phyloP scores from a whole-genome alignment of 2,329 filamentous ascomycete genomes.

The Aureobasidium namibiae region DNA sequence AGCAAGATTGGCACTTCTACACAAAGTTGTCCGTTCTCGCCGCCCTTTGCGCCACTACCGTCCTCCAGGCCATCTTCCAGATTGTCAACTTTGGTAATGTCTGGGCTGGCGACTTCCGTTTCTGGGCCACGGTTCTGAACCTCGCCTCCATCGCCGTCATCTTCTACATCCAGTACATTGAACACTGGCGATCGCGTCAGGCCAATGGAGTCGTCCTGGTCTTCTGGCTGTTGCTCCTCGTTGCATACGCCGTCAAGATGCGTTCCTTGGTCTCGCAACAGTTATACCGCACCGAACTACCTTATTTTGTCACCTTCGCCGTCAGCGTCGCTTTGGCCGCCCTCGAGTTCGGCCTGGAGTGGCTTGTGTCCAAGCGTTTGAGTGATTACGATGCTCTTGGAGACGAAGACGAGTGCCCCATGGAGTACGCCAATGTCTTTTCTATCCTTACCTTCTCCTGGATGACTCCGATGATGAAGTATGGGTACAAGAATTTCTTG shows the following conservation, averaged over 20 bases:
- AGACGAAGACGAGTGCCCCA: slow-evolving; percentile 63
- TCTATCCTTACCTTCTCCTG: slow-evolving; percentile 90
- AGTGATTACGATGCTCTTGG: slow-evolving; percentile 61
- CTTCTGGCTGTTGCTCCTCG: slow-evolving; percentile 83
- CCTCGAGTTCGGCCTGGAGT: slow-evolving; percentile 70
- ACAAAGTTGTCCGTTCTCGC: slow-evolving; percentile 69
- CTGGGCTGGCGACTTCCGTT: slow-evolving; percentile 76
- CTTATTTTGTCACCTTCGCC: slow-evolving; percentile 72
- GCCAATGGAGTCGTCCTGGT: slow-evolving; percentile 83
- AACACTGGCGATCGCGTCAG: slow-evolving; percentile 74
- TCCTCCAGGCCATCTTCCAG: slow-evolving; percentile 67
- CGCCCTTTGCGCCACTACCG: slow-evolving; percentile 59
- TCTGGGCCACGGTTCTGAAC: slow-evolving; percentile 70
- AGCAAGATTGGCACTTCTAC: slow-evolving; percentile 89
- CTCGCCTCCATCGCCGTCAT: slow-evolving; percentile 65
- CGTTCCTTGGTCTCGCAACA: slow-evolving; percentile 77
- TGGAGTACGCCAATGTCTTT: slow-evolving; percentile 90
- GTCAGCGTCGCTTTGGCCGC: slow-evolving; percentile 62
- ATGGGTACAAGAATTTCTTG: slow-evolving; percentile 82
- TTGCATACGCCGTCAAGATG: slow-evolving; percentile 72
- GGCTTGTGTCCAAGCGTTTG: slow-evolving; percentile 72
- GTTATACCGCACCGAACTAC: slow-evolving; percentile 54
- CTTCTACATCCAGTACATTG: slow-evolving; percentile 74
- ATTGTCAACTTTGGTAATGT: slow-evolving; percentile 59
- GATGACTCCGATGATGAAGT: slow-evolving; percentile 98